Conservation (phyloP, 2,329 filamentous ascomycete genomes). For the Paracamarosporium sp. region DNA sequence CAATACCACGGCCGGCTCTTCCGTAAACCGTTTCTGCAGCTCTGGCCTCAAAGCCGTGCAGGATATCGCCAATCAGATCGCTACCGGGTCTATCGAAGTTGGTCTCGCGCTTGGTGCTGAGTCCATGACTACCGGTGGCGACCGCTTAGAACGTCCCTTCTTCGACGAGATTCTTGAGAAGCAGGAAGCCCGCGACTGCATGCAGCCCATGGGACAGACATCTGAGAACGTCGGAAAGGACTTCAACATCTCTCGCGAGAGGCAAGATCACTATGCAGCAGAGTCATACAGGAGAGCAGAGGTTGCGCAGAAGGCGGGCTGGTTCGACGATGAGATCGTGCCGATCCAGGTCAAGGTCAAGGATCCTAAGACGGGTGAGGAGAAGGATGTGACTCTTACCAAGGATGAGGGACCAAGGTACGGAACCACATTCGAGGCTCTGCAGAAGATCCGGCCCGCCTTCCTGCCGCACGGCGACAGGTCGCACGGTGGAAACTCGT, state of each 20-base stretch:
- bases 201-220: constrained; percentile 97
- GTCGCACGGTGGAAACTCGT: constrained; percentile 92
- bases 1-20: constrained; percentile 81
- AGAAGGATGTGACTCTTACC: constrained; percentile 78
- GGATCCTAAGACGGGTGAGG: constrained; percentile 80
- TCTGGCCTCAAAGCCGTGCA: constrained; percentile 95
- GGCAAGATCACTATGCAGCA: constrained; percentile 84
- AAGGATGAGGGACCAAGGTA: constrained; percentile 90
- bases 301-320: constrained; percentile 85
- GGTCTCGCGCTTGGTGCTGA: constrained; percentile 90
- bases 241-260: constrained; percentile 81
- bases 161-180: constrained; percentile 75
- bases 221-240: constrained; percentile 94
- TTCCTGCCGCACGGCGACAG: constrained; percentile 88
- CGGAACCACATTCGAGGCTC: constrained; percentile 83
- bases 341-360: constrained; percentile 84
- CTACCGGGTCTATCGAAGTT: constrained; percentile 79
- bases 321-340: constrained; percentile 92
- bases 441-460: constrained; percentile 85
- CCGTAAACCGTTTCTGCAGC: constrained; percentile 95
- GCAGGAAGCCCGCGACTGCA: constrained; percentile 83
- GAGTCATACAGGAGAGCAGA: constrained; percentile 90
- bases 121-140: constrained; percentile 79
- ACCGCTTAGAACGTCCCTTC: constrained; percentile 74
- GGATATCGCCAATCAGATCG: constrained; percentile 90